Evolutionary conservation across 257 asterid genomes (phyloP).

Genomic region (Sherardia arvensis): DNA sequence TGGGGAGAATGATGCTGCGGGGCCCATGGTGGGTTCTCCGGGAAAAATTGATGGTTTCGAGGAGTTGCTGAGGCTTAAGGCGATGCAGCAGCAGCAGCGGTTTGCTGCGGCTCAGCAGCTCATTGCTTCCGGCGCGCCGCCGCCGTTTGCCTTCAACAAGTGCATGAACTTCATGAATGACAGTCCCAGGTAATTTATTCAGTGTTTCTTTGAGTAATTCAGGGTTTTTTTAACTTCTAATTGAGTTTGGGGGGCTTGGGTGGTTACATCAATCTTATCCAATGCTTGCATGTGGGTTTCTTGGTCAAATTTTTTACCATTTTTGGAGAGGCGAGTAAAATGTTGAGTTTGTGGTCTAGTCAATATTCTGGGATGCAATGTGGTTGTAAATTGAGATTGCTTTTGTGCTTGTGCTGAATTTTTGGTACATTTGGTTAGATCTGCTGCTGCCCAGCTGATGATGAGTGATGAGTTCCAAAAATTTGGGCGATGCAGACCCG

Average conservation of each 20-base stretch:
- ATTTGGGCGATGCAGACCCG: slow-evolving; percentile 22
- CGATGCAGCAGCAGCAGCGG: slow-evolving; percentile 81
- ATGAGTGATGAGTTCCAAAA: slow-evolving; percentile 31
- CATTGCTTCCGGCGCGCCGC: slow-evolving; percentile 55
- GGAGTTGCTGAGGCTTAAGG: slow-evolving; percentile 59
- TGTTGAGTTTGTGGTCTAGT: not conserved
- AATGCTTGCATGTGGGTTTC: not conserved
- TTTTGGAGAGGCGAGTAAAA: not conserved
- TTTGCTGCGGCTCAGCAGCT: slow-evolving; percentile 36
- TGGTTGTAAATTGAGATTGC: not conserved
- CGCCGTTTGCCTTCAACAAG: slow-evolving; percentile 46
- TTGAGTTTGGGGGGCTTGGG: too few species aligned
- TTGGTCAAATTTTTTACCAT: not conserved
- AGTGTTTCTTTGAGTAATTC: slow-evolving; percentile 12
- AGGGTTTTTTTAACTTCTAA: too few species aligned
- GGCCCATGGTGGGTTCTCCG: slow-evolving; percentile 45
- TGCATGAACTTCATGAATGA: slow-evolving; percentile 52
- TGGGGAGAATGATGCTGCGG: slow-evolving; percentile 14
- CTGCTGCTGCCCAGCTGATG: slow-evolving; percentile 25
- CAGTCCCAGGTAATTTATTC: slow-evolving; percentile 41
- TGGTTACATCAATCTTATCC: too few species aligned
- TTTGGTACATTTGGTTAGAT: slow-evolving; percentile 21
- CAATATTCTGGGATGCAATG: too few species aligned
- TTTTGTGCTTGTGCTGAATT: not conserved
- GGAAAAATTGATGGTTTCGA: slow-evolving; percentile 44